Evolutionary conservation across 257 asterid genomes (phyloP).

Genomic region (Linaria vulgaris): DNA sequence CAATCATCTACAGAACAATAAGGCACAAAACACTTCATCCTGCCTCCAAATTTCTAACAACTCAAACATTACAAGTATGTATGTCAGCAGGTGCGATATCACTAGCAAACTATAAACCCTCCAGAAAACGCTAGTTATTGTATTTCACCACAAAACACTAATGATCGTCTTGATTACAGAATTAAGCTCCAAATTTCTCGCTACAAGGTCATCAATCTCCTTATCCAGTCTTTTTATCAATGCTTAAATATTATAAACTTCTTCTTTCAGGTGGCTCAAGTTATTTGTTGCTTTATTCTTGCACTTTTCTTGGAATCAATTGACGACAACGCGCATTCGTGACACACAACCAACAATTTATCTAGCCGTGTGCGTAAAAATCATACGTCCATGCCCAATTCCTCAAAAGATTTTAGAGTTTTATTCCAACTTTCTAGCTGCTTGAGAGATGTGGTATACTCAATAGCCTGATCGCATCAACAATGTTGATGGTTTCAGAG

Average conservation of each 20-base stretch:
- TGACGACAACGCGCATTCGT: slow-evolving; percentile 20
- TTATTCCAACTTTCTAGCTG: slow-evolving; percentile 47
- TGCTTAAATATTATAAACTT: slow-evolving; percentile 24
- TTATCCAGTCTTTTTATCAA: slow-evolving; percentile 26
- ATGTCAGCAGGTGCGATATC: no score
- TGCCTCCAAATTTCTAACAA: no score
- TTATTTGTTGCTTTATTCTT: slow-evolving; percentile 33
- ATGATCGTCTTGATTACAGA: slow-evolving; percentile 34
- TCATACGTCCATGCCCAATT: slow-evolving; percentile 67
- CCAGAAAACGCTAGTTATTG: no score
- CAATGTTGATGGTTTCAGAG: slow-evolving; percentile 54
- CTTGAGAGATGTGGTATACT: slow-evolving; percentile 11
- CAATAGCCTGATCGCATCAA: slow-evolving; percentile 58
- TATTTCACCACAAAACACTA: slow-evolving; percentile 52
- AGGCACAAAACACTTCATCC: no score
- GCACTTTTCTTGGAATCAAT: slow-evolving; percentile 36
- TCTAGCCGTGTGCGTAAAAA: slow-evolving; percentile 48
- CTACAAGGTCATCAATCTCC: slow-evolving; percentile 41
- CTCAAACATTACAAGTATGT: no score
- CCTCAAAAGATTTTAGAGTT: slow-evolving; percentile 57
- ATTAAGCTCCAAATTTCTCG: slow-evolving; percentile 23
- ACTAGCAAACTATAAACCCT: no score
- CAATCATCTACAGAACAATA: no score
- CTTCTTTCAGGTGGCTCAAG: slow-evolving; percentile 27
- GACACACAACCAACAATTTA: slow-evolving; percentile 29